phyloP scores from a whole-genome alignment of 148 eudicot genomes.

The Rhododendron williamsianum region DNA sequence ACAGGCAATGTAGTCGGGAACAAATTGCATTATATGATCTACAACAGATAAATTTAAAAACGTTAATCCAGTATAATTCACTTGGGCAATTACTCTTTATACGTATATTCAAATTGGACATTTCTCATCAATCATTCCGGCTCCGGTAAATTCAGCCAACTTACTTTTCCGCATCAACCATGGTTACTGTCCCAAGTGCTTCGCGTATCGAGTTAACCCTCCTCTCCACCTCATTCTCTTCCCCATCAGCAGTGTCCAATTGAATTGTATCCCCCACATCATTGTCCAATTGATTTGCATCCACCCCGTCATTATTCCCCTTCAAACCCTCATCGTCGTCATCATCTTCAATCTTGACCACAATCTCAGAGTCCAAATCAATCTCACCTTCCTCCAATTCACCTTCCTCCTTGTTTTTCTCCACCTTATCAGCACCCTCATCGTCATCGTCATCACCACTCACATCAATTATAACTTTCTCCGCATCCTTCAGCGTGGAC shows the following conservation, averaged over 20 bases:
- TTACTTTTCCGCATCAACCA: conserved; percentile 53
- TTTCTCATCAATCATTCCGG: background rate
- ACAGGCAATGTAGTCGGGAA: conserved; percentile 37
- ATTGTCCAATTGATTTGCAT: conserved; percentile 20
- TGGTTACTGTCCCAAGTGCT: conserved; percentile 48
- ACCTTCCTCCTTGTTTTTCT: conserved; percentile 66
- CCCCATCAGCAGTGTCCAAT: conserved; percentile 18
- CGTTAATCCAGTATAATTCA: conserved; percentile 7
- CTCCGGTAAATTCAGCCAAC: conserved; percentile 15
- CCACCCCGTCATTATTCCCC: conserved; percentile 5
- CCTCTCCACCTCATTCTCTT: conserved; percentile 40
- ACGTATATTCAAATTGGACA: background rate
- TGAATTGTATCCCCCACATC: conserved; percentile 16
- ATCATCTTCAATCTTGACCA: conserved; percentile 7
- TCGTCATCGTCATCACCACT: conserved; percentile 22
- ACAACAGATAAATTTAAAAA: conserved; percentile 18
- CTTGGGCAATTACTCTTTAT: background rate
- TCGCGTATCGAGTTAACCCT: conserved; percentile 47
- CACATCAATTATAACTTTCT: conserved; percentile 30
- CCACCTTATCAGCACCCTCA: conserved; percentile 8
- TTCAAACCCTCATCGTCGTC: background rate
- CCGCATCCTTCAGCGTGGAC: background rate
- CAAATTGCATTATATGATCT: conserved; percentile 66
- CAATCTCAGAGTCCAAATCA: conserved; percentile 53
- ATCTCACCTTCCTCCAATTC: conserved; percentile 91